phyloP scores from a whole-genome alignment of 2,329 filamentous ascomycete genomes.

The Colletotrichum lindemuthianum region DNA sequence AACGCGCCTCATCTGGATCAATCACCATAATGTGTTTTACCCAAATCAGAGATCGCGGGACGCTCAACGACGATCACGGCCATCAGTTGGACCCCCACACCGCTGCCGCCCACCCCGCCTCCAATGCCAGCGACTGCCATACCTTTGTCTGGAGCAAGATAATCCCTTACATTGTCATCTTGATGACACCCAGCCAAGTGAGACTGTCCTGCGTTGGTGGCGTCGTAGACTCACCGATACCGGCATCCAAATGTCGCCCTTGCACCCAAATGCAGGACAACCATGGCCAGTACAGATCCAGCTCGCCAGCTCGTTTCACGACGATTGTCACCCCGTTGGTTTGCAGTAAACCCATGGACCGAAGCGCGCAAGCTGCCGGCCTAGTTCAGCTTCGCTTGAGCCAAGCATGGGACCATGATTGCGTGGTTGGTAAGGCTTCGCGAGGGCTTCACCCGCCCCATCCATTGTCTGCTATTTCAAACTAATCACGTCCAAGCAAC shows the following conservation, averaged over 20 bases:
- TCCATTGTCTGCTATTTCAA: constrained; percentile 7
- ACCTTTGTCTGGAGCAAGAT: background rate
- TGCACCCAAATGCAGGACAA: background rate
- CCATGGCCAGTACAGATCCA: background rate
- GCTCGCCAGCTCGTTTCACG: background rate
- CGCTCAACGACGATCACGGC: constrained; percentile 27
- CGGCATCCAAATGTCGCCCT: constrained; percentile 7
- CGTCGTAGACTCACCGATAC: constrained; percentile 21
- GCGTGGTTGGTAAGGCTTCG: constrained; percentile 8
- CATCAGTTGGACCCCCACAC: constrained; percentile 27
- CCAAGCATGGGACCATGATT: constrained; percentile 12
- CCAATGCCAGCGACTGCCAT: constrained; percentile 10
- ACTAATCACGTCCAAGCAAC: constrained; percentile 2
- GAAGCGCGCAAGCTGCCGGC: constrained; percentile 7
- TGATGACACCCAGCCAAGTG: background rate
- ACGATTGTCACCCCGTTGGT: constrained; percentile 9
- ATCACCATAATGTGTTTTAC: constrained; percentile 13
- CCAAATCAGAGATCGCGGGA: constrained; percentile 8
- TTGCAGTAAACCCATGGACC: constrained; percentile 26
- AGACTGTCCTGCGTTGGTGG: constrained; percentile 8
- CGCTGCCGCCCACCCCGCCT: constrained; percentile 1
- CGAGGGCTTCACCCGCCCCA: constrained; percentile 16
- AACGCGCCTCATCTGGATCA: constrained; percentile 28
- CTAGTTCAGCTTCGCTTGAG: constrained; percentile 12
- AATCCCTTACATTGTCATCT: constrained; percentile 9